Evolutionary conservation across 2,329 filamentous ascomycete genomes (phyloP).

Genomic region (Penicillium nordicum): DNA sequence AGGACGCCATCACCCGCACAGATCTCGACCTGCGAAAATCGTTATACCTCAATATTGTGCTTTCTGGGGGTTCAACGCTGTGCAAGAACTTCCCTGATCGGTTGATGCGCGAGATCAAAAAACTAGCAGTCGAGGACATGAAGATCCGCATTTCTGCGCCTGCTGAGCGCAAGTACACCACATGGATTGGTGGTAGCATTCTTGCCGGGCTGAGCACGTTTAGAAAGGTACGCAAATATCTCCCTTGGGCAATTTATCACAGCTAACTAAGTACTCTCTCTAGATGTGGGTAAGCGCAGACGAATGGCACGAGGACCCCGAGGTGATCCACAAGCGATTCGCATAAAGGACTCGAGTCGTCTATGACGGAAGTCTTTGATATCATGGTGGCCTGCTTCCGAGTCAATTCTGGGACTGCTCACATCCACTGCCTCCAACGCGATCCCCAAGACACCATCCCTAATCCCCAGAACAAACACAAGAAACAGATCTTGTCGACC

Average conservation of each 20-base stretch:
- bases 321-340: slow-evolving; percentile 98
- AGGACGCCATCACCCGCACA: slow-evolving; percentile 90
- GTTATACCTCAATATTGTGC: slow-evolving; percentile 92
- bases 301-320: slow-evolving; percentile 99
- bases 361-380: not conserved
- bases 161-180: slow-evolving; percentile 96
- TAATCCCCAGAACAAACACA: not conserved
- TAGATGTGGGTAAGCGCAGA: slow-evolving; percentile 99
- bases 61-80: slow-evolving; percentile 91
- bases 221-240: slow-evolving; percentile 69
- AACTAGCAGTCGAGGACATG: slow-evolving; percentile 96
- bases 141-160: slow-evolving; percentile 98
- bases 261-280: slow-evolving; percentile 1
- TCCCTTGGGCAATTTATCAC: not conserved
- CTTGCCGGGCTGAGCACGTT: slow-evolving; percentile 95
- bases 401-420: not conserved
- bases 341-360: slow-evolving; percentile 52
- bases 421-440: not conserved
- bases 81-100: slow-evolving; percentile 97
- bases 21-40: slow-evolving; percentile 94
- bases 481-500: slow-evolving; percentile 1
- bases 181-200: slow-evolving; percentile 98
- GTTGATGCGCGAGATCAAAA: slow-evolving; percentile 85
- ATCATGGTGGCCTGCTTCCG: not conserved
- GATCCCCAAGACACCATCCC: not conserved